Evolutionary conservation across 164 flowering plant species (phyloP).

Genomic region (Liriodendron chinense): DNA sequence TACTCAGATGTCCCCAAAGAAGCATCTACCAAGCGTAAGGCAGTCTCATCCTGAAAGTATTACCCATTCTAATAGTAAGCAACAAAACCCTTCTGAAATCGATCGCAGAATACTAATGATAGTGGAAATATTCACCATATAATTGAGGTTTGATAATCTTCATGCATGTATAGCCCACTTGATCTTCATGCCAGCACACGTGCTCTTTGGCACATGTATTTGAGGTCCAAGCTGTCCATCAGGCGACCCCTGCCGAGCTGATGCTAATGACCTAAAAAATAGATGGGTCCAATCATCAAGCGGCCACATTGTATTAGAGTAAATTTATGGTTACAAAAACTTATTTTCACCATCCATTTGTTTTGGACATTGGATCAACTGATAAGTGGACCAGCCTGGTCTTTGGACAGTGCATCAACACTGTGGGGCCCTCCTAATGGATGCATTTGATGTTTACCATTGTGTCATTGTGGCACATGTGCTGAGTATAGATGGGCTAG

Average conservation of each 20-base stretch:
- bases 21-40: constrained; percentile 76
- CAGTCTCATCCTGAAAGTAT: constrained; percentile 80
- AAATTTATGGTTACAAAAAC: no score
- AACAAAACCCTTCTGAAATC: neutral
- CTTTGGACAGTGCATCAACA: no score
- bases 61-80: neutral
- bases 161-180: neutral
- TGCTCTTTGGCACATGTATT: neutral
- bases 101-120: neutral
- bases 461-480: neutral
- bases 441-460: neutral
- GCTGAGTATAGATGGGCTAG: neutral
- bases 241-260: neutral
- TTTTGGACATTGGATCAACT: no score
- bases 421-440: no score
- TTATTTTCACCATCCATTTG: no score
- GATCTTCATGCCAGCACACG: neutral
- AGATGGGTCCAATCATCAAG: neutral
- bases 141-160: neutral
- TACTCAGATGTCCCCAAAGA: constrained; percentile 73
- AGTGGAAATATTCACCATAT: neutral
- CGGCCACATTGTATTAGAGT: no score
- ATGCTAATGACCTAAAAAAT: neutral
- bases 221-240: no score
- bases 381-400: no score